Evolutionary conservation across 208 protist species (phyloP), one percentile per base, ranked within the genome.

Genomic region (Leptomonas pyrrhocoris): DNA sequence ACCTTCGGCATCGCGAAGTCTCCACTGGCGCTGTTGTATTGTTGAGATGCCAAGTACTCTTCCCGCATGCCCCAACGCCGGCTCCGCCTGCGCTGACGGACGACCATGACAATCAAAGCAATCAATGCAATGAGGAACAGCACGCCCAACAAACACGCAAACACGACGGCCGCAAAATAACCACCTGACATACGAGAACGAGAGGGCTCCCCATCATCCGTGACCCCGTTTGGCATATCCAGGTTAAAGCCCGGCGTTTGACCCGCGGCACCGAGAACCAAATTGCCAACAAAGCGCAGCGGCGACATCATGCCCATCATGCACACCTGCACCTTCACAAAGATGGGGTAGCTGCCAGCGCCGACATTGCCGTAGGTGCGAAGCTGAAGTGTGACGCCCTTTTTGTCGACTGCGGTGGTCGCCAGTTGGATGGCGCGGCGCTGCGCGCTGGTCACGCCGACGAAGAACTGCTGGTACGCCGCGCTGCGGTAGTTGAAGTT

Each of bases 241-340:
- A 50, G 3, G 38, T 62, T 62, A 5, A 62, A 31, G 1, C 63
- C 45, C 19, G 21, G 23, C 5, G 42, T 27, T 1, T 5, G 4
- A 28, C 28, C 30, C 59, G 11, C 4, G 9, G 6, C 25, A 6
- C 19, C 16, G 12, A 54, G 13, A 2, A 55, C 43, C 12, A 62
- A 27, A n/a, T 62, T 62, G 23, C 57, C 57, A 15, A 77, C 67
- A n/a, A 60, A 63, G 45, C 48, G 34, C 9, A 58, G 38, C 23
- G 76, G 76, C 43, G 65, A 73, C 64, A 69, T 57, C 76, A 77
- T 81, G 9, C 43, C 36, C 43, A 61, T 73, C 27, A 23, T 27
- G 61, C 70, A 77, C 46, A 76, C 76, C 65, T 81, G 76, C 30
- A 77, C n/a, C 46, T 57, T 46, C 50, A 66, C 67, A 64, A 60